These are phyloP conservation scores for Nannizzia gypsea DNA, from an alignment of 2,329 filamentous ascomycete genomes.

Conservation along the genomic window DNA sequence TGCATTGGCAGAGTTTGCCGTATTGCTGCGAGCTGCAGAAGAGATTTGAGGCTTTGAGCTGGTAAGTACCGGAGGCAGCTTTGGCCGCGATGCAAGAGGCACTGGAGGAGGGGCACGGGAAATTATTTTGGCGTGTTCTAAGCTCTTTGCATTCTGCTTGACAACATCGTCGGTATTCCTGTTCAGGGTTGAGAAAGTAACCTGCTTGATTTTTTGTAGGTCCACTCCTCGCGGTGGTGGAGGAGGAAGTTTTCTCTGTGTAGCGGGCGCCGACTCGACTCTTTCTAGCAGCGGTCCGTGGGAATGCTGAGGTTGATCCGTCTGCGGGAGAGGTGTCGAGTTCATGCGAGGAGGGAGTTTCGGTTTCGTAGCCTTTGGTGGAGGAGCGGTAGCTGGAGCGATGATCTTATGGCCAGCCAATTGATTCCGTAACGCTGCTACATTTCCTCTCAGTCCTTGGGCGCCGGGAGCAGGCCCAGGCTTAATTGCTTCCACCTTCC, in stretches of 20 bases:
- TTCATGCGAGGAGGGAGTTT: not conserved
- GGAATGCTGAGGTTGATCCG: not conserved
- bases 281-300: not conserved
- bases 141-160: slow-evolving; percentile 9
- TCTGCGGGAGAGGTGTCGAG: not conserved
- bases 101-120: slow-evolving; percentile 6
- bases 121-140: not conserved
- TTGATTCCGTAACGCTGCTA: slow-evolving; percentile 2
- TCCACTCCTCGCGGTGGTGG: not conserved
- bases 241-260: slow-evolving; percentile 4
- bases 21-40: not conserved
- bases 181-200: slow-evolving; percentile 33
- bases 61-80: slow-evolving; percentile 34
- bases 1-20: not conserved
- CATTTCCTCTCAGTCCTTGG: not conserved
- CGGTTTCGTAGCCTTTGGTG: not conserved
- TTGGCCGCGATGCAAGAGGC: slow-evolving; percentile 11
- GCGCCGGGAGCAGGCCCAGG: not conserved
- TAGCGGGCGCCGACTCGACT: not conserved
- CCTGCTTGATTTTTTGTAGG: slow-evolving; percentile 28
- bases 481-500: slow-evolving; percentile 8
- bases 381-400: not conserved
- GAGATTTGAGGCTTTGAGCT: slow-evolving; percentile 31
- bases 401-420: slow-evolving; percentile 1
- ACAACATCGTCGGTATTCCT: slow-evolving; percentile 11